A percentile compares a stretch with the other conserved stretches of the same genome.
Evolutionary conservation across 2,329 filamentous ascomycete species (phyloP).

Genomic region (Raffaelea arxii): DNA sequence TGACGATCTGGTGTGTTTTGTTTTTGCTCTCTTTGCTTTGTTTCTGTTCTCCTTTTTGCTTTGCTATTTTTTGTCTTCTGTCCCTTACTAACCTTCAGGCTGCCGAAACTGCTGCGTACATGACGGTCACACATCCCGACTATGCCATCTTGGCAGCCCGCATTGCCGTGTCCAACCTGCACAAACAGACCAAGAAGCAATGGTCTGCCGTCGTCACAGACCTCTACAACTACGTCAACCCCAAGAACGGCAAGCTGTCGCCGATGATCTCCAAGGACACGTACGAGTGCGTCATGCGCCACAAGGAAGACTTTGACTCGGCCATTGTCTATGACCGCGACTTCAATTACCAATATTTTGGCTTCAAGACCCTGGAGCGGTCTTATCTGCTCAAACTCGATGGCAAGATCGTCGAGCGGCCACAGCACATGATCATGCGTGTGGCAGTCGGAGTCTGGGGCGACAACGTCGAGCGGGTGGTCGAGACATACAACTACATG

Average conservation of each 20-base stretch:
- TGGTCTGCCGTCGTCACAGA: conserved; percentile 94
- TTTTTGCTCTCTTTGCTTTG: neutral
- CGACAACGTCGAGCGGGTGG: conserved; percentile 83
- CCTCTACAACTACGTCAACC: conserved; percentile 92
- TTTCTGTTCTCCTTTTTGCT: neutral
- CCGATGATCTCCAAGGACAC: conserved; percentile 93
- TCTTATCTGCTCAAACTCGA: conserved; percentile 95
- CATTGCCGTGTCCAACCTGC: conserved; percentile 97
- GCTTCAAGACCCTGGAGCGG: conserved; percentile 97
- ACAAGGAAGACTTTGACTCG: conserved; percentile 95
- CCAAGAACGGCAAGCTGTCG: conserved; percentile 71
- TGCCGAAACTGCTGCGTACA: conserved; percentile 97
- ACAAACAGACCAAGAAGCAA: conserved; percentile 99
- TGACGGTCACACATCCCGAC: conserved; percentile 98
- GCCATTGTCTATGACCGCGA: conserved; percentile 98
- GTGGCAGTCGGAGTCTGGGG: conserved; percentile 95
- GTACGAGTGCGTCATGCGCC: conserved; percentile 88
- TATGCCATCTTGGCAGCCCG: conserved; percentile 97
- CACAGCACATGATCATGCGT: conserved; percentile 99
- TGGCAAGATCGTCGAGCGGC: conserved; percentile 92
- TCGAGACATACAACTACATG: conserved; percentile 99
- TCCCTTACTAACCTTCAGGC: conserved; percentile 47
- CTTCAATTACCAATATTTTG: conserved; percentile 99
- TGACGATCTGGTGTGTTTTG: conserved; percentile 75
- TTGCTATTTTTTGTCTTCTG: neutral